Base-by-base conservation (phyloP, 2,329 filamentous ascomycete species). In the Ampelomyces quisqualis region DNA sequence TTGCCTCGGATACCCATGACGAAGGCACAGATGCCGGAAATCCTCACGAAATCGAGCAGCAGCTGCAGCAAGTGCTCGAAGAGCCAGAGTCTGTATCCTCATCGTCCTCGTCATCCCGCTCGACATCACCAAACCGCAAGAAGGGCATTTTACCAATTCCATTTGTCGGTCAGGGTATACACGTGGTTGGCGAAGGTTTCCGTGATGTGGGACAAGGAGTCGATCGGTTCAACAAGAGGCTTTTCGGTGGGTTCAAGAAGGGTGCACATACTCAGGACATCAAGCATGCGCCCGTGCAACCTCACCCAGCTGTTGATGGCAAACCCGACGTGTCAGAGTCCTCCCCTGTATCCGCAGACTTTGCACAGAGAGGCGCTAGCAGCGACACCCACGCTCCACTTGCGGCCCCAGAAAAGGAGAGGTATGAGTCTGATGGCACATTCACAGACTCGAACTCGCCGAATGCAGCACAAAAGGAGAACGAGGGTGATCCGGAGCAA, bases 1-100 rank as follows among this genome's bases (percentile, higher is more conserved):
- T 73, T 34, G 74, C 77, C 34, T 67, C 71, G 0, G 72, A 77
- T 45, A 82, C 81, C 1, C 65, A 75, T 47, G 71, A 73, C 7
- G 66, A 73, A 22, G 79, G 79, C 40, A 60, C 77, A 26, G 79
- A 75, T 53, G 75, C 77, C 20, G 78, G 78, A 46, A 72, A 82
- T 47, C 79, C 79, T 23, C 77, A 81, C 55, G 72, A 82, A 55
- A 70, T 67, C 43, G 72, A 74, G 32, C 74, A 77, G 41, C 76
- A 75, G 7, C 49, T 78, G n/a, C 66, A 69, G 27, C 67, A 75
- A 22, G 65, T 72, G 22, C 53, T 77, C 14, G 61, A 71, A 24
- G 60, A 67, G 26, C 34, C 51, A 7, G 43, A 40, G 32, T 57
- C 55, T 5, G 49, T 43, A 8, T 60, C 59, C 2, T 59, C 55